These are phyloP conservation scores for Rhodofomes roseus DNA, from an alignment of 1,284 basidiomycete species.

Conservation along the genomic window DNA sequence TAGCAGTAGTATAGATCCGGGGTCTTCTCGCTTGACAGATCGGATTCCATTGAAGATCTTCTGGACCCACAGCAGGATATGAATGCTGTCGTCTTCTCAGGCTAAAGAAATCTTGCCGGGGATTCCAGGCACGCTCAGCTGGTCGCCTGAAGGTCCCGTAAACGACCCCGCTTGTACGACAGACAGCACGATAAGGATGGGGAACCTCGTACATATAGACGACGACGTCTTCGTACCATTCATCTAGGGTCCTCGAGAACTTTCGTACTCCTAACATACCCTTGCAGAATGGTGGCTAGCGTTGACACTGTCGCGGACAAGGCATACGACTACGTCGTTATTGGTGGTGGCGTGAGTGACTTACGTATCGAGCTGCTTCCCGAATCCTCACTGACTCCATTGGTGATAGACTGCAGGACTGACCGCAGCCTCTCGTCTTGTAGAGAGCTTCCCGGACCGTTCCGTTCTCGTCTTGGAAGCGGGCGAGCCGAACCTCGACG, in stretches of 20 bases:
- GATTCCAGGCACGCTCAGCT: not conserved
- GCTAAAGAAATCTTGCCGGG: not conserved
- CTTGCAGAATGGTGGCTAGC: not conserved
- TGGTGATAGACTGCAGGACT: not conserved
- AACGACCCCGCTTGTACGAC: not conserved
- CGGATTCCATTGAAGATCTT: not conserved
- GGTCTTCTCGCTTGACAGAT: not conserved
- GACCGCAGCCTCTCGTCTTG: not conserved
- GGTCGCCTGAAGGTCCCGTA: not conserved
- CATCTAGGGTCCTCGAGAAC: not conserved
- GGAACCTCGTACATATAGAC: not conserved
- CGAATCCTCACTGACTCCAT: not conserved
- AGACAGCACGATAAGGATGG: not conserved
- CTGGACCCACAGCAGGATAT: not conserved
- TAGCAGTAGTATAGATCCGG: not conserved
- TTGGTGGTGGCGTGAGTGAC: not conserved
- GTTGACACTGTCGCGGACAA: not conserved
- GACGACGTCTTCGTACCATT: not conserved
- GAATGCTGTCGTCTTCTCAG: not conserved
- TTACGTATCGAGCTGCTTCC: not conserved
- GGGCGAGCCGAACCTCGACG: conserved; percentile 29
- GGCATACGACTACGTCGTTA: not conserved
- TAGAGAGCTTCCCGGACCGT: conserved; percentile 7
- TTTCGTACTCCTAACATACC: not conserved
- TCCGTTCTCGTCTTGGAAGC: conserved; percentile 40